Base-by-base conservation (phyloP, 139 green algal genomes). In the Tetraselmis striata region DNA sequence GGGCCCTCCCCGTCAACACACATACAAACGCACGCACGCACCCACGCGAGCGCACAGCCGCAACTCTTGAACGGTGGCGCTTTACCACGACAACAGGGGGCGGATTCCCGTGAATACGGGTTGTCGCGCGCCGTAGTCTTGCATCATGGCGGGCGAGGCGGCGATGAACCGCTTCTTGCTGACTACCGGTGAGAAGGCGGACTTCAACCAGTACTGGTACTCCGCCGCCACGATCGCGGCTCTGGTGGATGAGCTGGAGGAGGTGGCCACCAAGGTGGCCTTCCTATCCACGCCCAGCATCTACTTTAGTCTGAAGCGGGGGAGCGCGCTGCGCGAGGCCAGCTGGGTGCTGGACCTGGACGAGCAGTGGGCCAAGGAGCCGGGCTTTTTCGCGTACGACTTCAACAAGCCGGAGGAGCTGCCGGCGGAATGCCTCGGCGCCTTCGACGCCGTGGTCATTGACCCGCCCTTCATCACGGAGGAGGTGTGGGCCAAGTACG, bases 391-490 rank as follows among this genome's bases (percentile, higher is more conserved):
- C 59, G 82, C 85, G 28, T 95, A 94, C 84, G 91, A 95, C 87
- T 95, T 91, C 86, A 90, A 92, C 77, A 82, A 85, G 1, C 91
- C 91, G 5, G 86, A 91, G 27, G 83, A 81, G 18, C 76, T 94
- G 0, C 89, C 90, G 1, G 29, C 29, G 0, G 59, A 88, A 23
- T 78, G 94, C 80, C 89, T 87, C n/a, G 31, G 83, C 30, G 79
- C 82, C 0, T 95, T 95, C 81, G 92, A 95, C 84, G 88, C 80
- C 27, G 86, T 94, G 0, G 85, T 94, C 29, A 94, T 92, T 45
- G 89, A 91, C 86, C 87, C 87, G 29, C 92, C 92, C 1, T 95
- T 95, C 85, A 94, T 95, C 85, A 94, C 90, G 18, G 27, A 84
- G 31, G 91, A 94, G 67, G 90, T 94, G 26, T 95, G 92, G 92